Base-by-base conservation (phyloP, 169 alveolate genomes). In the Eimeria acervulina region DNA sequence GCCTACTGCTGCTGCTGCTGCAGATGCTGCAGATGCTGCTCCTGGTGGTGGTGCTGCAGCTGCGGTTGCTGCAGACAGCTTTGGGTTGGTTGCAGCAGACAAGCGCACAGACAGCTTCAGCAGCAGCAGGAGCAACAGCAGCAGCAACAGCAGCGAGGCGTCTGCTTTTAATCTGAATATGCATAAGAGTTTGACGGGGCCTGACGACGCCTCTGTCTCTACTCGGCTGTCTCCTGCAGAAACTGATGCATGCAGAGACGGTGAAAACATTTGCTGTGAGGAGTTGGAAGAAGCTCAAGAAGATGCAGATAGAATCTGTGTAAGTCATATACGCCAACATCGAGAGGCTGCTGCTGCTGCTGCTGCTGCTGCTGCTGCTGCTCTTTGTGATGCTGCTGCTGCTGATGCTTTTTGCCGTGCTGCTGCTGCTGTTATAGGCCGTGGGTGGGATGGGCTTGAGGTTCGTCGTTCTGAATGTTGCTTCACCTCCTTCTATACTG, bases 201-300 rank as follows among this genome's bases (percentile, higher is more conserved):
- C 87, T 36, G 87, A 76, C n/a, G 87, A 40, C 17, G 87, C 87
- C 36, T 76, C 87, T 40, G 87, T 76, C 15, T 76, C 87, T 10
- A 76, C 87, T 5, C 87, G 61, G 7, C 61, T 40, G 36, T 76
- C 70, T 47, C 74, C 90, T 0, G 52, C n/a, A n/a, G n/a, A n/a
- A n/a, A n/a, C 90, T 26, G 90, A 51, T 0, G 68, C 3, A 7
- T 59, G 0, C 51, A 68, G 51, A 52, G 91, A 31, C 52, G 81
- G 31, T 19, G 92, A 55, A 31, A 70, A 92, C 21, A 28, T 72
- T 33, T 15, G 59, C 31, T 15, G 59, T 8, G 90, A 59, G 66
- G 23, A 55, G 40, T 38, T 70, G n/a, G 95, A 90, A 26, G 92
- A 92, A 80, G 95, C 78, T 6, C 81, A 92, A 61, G 81, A 92